These are phyloP conservation scores for Ophiostoma montium DNA, from an alignment of 2,329 filamentous ascomycete species.

Conservation along the genomic window DNA sequence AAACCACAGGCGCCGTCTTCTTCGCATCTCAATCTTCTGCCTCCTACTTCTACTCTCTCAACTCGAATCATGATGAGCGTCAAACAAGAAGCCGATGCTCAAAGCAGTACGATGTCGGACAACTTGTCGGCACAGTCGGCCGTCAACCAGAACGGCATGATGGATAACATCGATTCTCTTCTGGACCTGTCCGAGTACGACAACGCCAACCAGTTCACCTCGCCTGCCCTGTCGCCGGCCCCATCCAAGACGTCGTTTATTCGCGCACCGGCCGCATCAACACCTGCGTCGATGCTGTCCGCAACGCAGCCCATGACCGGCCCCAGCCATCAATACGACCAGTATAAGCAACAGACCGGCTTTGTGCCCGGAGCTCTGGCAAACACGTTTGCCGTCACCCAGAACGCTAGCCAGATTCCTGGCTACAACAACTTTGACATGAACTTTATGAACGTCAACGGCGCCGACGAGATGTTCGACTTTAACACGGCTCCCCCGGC, in stretches of 20 bases:
- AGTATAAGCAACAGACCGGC: constrained; percentile 91
- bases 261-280: constrained; percentile 26
- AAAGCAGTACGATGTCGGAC: constrained; percentile 9
- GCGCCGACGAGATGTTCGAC: constrained; percentile 55
- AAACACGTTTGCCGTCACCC: constrained; percentile 65
- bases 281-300: constrained; percentile 39
- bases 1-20: not conserved
- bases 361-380: constrained; percentile 74
- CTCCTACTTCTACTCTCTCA: not conserved
- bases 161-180: constrained; percentile 40
- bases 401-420: constrained; percentile 35
- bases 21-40: not conserved
- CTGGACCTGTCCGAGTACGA: constrained; percentile 52
- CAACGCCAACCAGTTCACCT: constrained; percentile 39
- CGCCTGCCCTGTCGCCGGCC: constrained; percentile 44
- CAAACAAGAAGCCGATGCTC: constrained; percentile 12
- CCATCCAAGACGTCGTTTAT: constrained; percentile 38
- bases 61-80: constrained; percentile 8
- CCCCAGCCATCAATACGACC: constrained; percentile 88
- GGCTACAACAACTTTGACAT: constrained; percentile 36
- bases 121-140: constrained; percentile 20
- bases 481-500: constrained; percentile 52
- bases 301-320: constrained; percentile 50
- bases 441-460: constrained; percentile 34
- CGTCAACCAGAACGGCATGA: constrained; percentile 17